phyloP scores from a whole-genome alignment of 129 eudicot species.

The Erigeron canadensis region DNA sequence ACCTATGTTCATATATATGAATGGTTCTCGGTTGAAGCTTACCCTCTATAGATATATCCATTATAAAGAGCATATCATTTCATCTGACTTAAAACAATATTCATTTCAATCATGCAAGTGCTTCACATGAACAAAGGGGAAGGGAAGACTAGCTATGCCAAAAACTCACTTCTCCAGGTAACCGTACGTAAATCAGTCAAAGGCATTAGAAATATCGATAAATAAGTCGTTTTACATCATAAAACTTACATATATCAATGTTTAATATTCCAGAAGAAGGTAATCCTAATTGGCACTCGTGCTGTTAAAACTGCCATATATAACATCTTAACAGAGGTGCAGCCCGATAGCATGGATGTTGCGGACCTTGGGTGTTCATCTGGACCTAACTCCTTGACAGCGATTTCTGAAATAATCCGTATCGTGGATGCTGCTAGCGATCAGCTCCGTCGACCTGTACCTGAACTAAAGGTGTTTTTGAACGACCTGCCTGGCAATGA shows the following conservation, averaged over 20 bases:
- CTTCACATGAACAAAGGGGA: conserved; percentile 65
- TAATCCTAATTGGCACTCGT: conserved; percentile 36
- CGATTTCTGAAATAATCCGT: conserved; percentile 38
- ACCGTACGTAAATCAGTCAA: neutral
- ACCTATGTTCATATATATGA: too few relatives aligned
- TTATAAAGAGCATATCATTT: too few relatives aligned
- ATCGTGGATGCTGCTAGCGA: conserved; percentile 13
- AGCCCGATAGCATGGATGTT: conserved; percentile 54
- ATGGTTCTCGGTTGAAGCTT: too few relatives aligned
- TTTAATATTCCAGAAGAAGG: conserved; percentile 41
- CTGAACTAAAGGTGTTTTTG: conserved; percentile 49
- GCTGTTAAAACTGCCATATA: conserved; percentile 37
- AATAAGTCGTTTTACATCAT: neutral
- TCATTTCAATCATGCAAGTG: conserved; percentile 32
- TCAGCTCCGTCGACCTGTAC: conserved; percentile 22
- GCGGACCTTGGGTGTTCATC: conserved; percentile 82
- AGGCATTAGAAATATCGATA: too few relatives aligned
- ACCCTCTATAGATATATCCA: too few relatives aligned
- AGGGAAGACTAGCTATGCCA: conserved; percentile 62
- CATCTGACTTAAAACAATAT: too few relatives aligned
- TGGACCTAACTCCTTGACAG: conserved; percentile 54
- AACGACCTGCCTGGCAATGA: conserved; percentile 52
- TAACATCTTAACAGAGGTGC: conserved; percentile 25
- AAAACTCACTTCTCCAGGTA: conserved; percentile 54
- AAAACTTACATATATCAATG: neutral